Percentiles rank a stretch among this genome's conserved stretches.
Conservation (phyloP, 495 filamentous ascomycete genomes). For the Alectoria sarmentosa region DNA sequence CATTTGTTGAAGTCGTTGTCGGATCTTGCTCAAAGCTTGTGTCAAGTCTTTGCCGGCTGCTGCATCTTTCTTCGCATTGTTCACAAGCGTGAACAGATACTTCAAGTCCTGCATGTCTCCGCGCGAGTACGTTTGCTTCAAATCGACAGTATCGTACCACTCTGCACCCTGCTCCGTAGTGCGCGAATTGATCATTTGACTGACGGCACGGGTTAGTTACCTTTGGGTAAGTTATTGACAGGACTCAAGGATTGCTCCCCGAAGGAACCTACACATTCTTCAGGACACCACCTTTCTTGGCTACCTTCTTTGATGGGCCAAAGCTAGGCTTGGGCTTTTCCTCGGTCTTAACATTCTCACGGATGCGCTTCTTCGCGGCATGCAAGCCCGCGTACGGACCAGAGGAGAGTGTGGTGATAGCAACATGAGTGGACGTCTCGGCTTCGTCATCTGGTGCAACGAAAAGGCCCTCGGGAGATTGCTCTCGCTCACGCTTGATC, state of each 20-base stretch:
- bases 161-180: not conserved
- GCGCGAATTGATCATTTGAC: not conserved
- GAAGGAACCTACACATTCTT: not conserved
- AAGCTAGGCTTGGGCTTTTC: not conserved
- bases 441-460: not conserved
- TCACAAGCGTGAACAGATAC: constrained; percentile 12
- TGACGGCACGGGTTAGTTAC: not conserved
- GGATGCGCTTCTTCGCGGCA: not conserved
- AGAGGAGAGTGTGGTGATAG: not conserved
- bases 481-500: not conserved
- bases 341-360: not conserved
- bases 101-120: constrained; percentile 7
- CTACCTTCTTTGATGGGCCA: constrained; percentile 1
- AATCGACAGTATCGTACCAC: not conserved
- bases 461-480: not conserved
- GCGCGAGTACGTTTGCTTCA: not conserved
- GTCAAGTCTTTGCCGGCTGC: constrained; percentile 1
- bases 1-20: constrained; percentile 30
- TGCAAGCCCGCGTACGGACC: not conserved
- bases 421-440: not conserved
- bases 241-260: not conserved
- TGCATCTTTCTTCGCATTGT: constrained; percentile 6
- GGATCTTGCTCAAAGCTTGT: constrained; percentile 20
- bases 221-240: not conserved
- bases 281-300: not conserved